Conservation (phyloP, 208 protist species). For the Trypanosoma boissoni region DNA sequence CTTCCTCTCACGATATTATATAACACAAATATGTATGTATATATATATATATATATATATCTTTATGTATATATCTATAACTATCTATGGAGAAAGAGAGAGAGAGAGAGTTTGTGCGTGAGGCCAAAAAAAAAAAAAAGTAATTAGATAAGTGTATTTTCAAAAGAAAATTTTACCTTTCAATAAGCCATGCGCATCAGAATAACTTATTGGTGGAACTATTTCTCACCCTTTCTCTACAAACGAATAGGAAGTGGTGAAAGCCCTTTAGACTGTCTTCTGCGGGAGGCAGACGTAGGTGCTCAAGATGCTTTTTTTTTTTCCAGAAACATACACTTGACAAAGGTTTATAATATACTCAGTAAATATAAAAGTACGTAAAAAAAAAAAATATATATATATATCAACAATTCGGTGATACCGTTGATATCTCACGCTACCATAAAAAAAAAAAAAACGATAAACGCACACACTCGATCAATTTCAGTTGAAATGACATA, state of each 20-base stretch:
- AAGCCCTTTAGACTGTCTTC: too few species aligned
- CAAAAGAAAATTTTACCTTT: neutral
- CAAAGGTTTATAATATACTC: neutral
- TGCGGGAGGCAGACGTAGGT: too few species aligned
- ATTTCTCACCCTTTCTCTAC: neutral
- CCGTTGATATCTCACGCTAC: neutral
- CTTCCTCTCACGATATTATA: neutral
- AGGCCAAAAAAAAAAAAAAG: too few species aligned
- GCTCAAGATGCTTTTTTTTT: slow-evolving; percentile 2
- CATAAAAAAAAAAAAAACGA: slow-evolving; percentile 12
- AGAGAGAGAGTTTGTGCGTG: neutral
- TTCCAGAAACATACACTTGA: neutral
- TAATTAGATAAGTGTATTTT: neutral
- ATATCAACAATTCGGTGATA: neutral
- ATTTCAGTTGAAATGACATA: neutral
- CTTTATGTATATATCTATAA: neutral
- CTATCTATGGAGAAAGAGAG: too few species aligned
- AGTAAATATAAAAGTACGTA: neutral
- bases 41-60: slow-evolving; percentile 8
- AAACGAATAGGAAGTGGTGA: too few species aligned
- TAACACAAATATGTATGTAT: neutral
- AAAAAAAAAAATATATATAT: neutral
- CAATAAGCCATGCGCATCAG: neutral
- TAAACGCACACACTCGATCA: neutral
- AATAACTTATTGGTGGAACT: too few species aligned